These are phyloP conservation scores for Ganoderma multipileum DNA, from an alignment of 1,284 basidiomycete species.

Conservation along the genomic window DNA sequence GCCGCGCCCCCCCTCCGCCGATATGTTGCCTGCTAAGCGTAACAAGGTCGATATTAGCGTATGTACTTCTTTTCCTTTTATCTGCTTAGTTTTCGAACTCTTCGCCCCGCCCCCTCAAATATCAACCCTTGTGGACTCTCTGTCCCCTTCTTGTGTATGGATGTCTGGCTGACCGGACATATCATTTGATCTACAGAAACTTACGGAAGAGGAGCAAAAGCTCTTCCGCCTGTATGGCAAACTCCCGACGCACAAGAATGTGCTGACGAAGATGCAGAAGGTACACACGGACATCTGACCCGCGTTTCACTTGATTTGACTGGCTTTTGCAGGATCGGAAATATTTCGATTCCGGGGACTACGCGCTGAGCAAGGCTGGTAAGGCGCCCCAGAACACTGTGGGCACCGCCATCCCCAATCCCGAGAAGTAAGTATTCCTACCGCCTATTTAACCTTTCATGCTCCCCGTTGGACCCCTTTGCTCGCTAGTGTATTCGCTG, in stretches of 20 bases:
- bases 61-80: constrained; percentile 44
- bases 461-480: constrained; percentile 12
- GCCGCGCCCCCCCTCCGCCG: constrained; percentile 28
- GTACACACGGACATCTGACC: constrained; percentile 48
- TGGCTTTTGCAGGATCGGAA: constrained; percentile 81
- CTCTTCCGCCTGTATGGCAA: constrained; percentile 96
- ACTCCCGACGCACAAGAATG: constrained; percentile 91
- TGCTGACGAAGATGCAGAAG: constrained; percentile 95
- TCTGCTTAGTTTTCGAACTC: constrained; percentile 4
- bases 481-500: neutral
- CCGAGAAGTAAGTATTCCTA: constrained; percentile 78
- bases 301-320: constrained; percentile 11
- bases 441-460: constrained; percentile 6
- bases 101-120: neutral
- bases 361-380: constrained; percentile 94
- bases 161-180: constrained; percentile 7
- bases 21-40: constrained; percentile 83
- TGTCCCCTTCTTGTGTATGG: neutral
- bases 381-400: constrained; percentile 87
- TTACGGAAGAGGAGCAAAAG: constrained; percentile 93
- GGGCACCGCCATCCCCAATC: constrained; percentile 94
- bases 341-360: constrained; percentile 98
- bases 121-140: neutral
- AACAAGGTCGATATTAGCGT: constrained; percentile 95
- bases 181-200: constrained; percentile 56